Conservation (phyloP, 331 rosid species). For the Prunus yedoensis region DNA sequence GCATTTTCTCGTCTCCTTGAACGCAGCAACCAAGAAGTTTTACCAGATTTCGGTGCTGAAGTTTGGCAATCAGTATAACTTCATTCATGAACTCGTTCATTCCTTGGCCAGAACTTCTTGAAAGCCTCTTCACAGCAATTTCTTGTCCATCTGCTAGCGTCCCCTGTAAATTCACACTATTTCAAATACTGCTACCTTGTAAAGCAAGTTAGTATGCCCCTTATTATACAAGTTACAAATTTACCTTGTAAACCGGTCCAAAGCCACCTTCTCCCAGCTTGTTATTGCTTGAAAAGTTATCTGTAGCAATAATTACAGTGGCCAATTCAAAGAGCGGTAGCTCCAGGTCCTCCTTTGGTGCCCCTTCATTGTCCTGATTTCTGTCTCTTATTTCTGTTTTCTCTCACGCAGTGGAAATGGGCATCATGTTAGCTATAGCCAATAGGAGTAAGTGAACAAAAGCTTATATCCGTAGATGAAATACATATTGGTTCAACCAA, state of each 20-base stretch:
- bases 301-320: constrained; percentile 25
- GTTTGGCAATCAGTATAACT: constrained; percentile 19
- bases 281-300: constrained; percentile 29
- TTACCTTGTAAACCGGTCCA: constrained; percentile 45
- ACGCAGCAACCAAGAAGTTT: constrained; percentile 32
- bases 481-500: neutral
- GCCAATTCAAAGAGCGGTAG: constrained; percentile 38
- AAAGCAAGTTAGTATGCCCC: neutral
- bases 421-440: neutral
- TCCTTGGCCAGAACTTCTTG: constrained; percentile 34
- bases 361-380: constrained; percentile 4
- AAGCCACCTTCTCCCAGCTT: constrained; percentile 51
- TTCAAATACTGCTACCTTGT: neutral
- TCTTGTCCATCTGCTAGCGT: constrained; percentile 25
- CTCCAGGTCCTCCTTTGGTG: constrained; percentile 30
- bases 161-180: constrained; percentile 20
- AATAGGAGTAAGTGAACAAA: neutral
- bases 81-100: constrained; percentile 27
- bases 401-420: neutral
- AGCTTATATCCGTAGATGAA: neutral
- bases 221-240: no score
- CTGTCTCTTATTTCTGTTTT: neutral
- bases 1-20: constrained; percentile 19
- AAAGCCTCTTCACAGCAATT: constrained; percentile 35
- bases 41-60: constrained; percentile 32